A percentile compares a stretch with the other conserved stretches of the same genome.
phyloP scores from a whole-genome alignment of 768 basidiomycete genomes.

The Xanthoconium purpureum region DNA sequence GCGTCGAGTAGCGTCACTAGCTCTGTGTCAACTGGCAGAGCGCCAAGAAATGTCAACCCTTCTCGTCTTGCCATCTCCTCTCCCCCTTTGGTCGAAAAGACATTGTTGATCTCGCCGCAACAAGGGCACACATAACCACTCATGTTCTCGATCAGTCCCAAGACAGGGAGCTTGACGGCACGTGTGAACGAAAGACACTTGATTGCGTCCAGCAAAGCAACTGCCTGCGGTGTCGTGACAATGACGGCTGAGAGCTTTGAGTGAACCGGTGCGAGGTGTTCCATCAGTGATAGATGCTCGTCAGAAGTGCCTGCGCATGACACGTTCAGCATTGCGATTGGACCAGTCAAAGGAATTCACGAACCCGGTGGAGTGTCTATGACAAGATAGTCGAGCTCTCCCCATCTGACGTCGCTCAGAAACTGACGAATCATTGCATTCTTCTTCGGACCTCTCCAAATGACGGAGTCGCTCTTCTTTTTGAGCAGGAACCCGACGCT shows the following conservation, averaged over 20 bases:
- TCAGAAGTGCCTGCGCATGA: constrained; percentile 83
- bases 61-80: constrained; percentile 81
- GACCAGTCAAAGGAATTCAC: constrained; percentile 21
- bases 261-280: constrained; percentile 86
- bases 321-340: constrained; percentile 4
- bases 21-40: constrained; percentile 90
- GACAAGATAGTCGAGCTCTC: constrained; percentile 86
- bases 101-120: constrained; percentile 91
- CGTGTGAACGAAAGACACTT: constrained; percentile 96
- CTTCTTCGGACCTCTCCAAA: constrained; percentile 99
- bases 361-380: constrained; percentile 96
- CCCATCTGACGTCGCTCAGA: constrained; percentile 92
- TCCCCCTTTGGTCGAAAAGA: constrained; percentile 94
- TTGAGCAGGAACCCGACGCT: constrained; percentile 93
- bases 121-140: constrained; percentile 97
- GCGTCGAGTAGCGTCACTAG: constrained; percentile 84
- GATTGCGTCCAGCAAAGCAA: constrained; percentile 91
- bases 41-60: constrained; percentile 73
- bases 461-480: constrained; percentile 87
- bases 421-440: constrained; percentile 98
- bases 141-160: constrained; percentile 98
- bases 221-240: constrained; percentile 97
- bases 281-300: constrained; percentile 93
- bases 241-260: constrained; percentile 78
- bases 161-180: constrained; percentile 77